Base-by-base conservation (phyloP, 805 yeast genomes). In the Hanseniaspora clermontiae region DNA sequence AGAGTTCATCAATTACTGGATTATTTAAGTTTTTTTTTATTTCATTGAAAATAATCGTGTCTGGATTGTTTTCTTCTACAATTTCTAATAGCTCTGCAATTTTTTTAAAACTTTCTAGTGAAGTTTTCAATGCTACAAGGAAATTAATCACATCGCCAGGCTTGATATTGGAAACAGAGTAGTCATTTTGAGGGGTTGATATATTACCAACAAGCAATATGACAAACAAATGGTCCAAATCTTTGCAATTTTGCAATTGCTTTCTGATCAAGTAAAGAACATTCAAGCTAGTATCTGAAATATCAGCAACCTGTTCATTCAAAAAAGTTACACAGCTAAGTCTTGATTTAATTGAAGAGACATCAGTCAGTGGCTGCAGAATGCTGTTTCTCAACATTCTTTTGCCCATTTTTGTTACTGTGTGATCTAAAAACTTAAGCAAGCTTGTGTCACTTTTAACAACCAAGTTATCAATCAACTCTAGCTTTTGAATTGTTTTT, bases 371-470 rank as follows among this genome's bases (percentile, higher is more conserved):
- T 0, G 80, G 81, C 57, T 77, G 81, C n/a, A 77, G 59, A 3
- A 76, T 69, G 52, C 69, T 75, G 38, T 67, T 72, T 58, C 70
- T 68, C 49, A 77, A 61, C 7, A 71, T 57, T 51, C 80, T 60
- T 15, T 62, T 64, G 0, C 80, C 81, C 80, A 77, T 77, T 53
- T 69, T 72, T 0, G 81, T 77, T 0, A 62, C 57, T 0, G 78
- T 74, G 1, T 62, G 59, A 59, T 76, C 69, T 46, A 76, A 59
- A 43, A 67, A 65, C 29, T 70, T 72, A 34, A 69, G 66, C 8
- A 77, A 62, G 0, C 74, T 67, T 9, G 64, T 50, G 0, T 70
- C 72, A 9, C 61, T 65, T 19, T 61, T 61, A 8, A 66, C 68
- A 5, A 62, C 48, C 2, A 64, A 62, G 59, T 71, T 74, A 10